Conservation (phyloP, 2,329 filamentous ascomycete genomes). For the Xylaria sp. region DNA sequence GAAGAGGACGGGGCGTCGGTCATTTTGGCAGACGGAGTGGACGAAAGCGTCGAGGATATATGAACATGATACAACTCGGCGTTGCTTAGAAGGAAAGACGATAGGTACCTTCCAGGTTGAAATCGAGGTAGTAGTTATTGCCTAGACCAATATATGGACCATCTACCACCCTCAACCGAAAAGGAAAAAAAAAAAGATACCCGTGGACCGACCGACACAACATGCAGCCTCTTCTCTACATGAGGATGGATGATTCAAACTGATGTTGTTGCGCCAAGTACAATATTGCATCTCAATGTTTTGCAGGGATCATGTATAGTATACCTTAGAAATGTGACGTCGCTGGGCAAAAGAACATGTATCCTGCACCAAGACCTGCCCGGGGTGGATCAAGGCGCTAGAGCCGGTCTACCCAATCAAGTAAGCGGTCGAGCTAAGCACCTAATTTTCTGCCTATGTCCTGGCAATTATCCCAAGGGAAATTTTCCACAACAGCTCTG, state of each 20-base stretch:
- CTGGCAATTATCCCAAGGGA: not conserved
- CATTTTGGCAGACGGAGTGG: slow-evolving; percentile 34
- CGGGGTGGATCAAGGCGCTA: slow-evolving; percentile 3
- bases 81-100: not conserved
- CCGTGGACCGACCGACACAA: not conserved
- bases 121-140: not conserved
- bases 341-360: not conserved
- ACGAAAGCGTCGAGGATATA: slow-evolving; percentile 7
- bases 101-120: not conserved
- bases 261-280: slow-evolving; percentile 13
- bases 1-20: slow-evolving; percentile 44
- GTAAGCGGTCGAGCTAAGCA: slow-evolving; percentile 22
- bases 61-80: slow-evolving; percentile 31
- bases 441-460: slow-evolving; percentile 5
- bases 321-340: not conserved
- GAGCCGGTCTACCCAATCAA: slow-evolving; percentile 24
- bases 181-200: not conserved
- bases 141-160: not conserved
- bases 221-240: slow-evolving; percentile 8
- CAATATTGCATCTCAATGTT: not conserved
- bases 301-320: not conserved
- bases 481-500: not conserved
- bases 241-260: slow-evolving; percentile 4
- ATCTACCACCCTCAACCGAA: not conserved
- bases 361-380: not conserved